These are phyloP conservation scores for Mortierella polycephala DNA, from an alignment of 371 early-diverging fungal species.

Conservation along the genomic window DNA sequence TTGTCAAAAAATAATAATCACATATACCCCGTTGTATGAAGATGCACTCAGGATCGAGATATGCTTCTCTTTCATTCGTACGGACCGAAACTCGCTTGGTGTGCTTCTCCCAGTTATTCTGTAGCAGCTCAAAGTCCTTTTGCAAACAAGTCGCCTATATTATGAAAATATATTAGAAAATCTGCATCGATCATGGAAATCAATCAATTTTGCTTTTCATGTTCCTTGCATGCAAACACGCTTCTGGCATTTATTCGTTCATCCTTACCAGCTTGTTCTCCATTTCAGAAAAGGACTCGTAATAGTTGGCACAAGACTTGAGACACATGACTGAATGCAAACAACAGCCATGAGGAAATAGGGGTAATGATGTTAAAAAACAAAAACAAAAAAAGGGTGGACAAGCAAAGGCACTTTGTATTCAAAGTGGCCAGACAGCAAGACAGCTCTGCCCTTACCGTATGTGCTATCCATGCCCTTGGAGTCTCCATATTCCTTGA, in stretches of 20 bases:
- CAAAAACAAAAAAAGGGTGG: constrained; percentile 18
- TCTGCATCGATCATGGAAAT: background rate
- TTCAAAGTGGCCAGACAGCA: background rate
- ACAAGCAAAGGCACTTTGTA: background rate
- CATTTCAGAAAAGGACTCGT: constrained; percentile 53
- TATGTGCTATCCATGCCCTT: constrained; percentile 54
- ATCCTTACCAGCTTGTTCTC: constrained; percentile 49
- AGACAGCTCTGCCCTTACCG: constrained; percentile 21
- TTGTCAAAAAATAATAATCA: background rate
- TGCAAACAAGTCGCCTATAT: constrained; percentile 41
- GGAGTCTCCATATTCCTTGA: constrained; percentile 48
- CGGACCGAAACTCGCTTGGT: constrained; percentile 47
- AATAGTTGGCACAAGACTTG: constrained; percentile 55
- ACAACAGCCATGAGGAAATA: background rate
- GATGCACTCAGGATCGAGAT: too few relatives aligned
- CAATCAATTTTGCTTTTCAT: background rate
- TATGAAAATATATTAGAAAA: background rate
- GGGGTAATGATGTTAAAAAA: background rate
- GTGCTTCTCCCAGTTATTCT: constrained; percentile 52
- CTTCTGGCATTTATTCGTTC: background rate
- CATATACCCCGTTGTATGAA: too few relatives aligned
- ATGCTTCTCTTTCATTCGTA: background rate
- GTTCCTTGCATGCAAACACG: background rate
- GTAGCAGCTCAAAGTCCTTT: constrained; percentile 52
- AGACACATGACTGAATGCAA: constrained; percentile 50